Conservation (phyloP, 148 eudicot genomes). For the Rhododendron henanense region DNA sequence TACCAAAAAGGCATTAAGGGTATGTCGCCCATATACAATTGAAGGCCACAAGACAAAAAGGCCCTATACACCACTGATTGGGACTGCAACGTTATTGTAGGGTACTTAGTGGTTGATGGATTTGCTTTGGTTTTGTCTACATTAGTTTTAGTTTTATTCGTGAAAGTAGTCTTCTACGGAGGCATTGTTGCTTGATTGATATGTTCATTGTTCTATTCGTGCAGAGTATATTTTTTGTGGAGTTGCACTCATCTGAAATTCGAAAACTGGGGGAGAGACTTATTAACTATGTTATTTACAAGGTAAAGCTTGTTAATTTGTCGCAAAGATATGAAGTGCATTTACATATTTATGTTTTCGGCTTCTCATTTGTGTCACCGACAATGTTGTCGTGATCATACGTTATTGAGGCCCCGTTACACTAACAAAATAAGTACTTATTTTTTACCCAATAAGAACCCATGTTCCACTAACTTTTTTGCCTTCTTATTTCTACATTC, state of each 20-base stretch:
- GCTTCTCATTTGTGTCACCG: not conserved
- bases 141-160: not conserved
- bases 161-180: not conserved
- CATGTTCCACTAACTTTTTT: too few species aligned
- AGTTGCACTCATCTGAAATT: conserved; percentile 64
- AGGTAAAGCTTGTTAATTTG: conserved; percentile 39
- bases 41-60: too few species aligned
- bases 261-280: conserved; percentile 83
- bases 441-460: too few species aligned
- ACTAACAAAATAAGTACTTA: too few species aligned
- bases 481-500: too few species aligned
- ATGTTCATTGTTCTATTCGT: conserved; percentile 15
- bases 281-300: conserved; percentile 80
- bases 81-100: not conserved
- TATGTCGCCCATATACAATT: too few species aligned
- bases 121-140: conserved; percentile 1
- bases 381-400: not conserved
- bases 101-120: not conserved
- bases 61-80: not conserved
- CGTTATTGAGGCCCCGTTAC: not conserved
- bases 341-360: not conserved
- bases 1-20: too few species aligned
- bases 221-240: conserved; percentile 85
- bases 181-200: not conserved
- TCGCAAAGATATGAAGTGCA: not conserved